phyloP scores from a whole-genome alignment of 768 basidiomycete genomes.

The Pluteus cervinus region DNA sequence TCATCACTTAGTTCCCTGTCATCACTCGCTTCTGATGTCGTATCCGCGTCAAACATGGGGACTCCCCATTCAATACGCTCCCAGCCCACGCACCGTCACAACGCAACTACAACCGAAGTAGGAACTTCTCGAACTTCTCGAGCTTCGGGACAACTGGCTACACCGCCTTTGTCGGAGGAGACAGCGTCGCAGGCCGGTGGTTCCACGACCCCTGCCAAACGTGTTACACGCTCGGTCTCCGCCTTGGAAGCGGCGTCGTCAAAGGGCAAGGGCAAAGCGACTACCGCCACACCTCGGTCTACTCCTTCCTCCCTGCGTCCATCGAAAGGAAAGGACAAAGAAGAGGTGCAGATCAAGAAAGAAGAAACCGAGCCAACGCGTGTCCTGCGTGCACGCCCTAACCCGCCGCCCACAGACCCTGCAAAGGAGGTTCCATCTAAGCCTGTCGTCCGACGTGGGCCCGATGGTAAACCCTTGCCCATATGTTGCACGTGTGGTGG shows the following conservation, averaged over 20 bases:
- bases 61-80: constrained; percentile 25
- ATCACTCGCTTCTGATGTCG: constrained; percentile 23
- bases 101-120: constrained; percentile 51
- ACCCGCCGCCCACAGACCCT: constrained; percentile 26
- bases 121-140: too few relatives aligned
- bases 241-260: constrained; percentile 16
- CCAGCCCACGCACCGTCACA: constrained; percentile 53
- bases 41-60: constrained; percentile 26
- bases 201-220: constrained; percentile 16
- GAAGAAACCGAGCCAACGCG: constrained; percentile 50
- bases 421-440: constrained; percentile 29
- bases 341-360: constrained; percentile 35
- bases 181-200: constrained; percentile 9
- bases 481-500: constrained; percentile 68
- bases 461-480: constrained; percentile 64
- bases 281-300: constrained; percentile 20
- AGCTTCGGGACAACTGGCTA: constrained; percentile 19
- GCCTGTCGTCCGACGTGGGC: constrained; percentile 43
- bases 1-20: constrained; percentile 39
- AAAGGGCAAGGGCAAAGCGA: constrained; percentile 33
- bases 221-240: constrained; percentile 28
- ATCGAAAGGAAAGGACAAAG: constrained; percentile 22
- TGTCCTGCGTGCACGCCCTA: constrained; percentile 43
- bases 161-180: constrained; percentile 12
- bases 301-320: constrained; percentile 20